Base-by-base conservation (phyloP, 1,139 yeast species). In the Candida glucosophila region DNA sequence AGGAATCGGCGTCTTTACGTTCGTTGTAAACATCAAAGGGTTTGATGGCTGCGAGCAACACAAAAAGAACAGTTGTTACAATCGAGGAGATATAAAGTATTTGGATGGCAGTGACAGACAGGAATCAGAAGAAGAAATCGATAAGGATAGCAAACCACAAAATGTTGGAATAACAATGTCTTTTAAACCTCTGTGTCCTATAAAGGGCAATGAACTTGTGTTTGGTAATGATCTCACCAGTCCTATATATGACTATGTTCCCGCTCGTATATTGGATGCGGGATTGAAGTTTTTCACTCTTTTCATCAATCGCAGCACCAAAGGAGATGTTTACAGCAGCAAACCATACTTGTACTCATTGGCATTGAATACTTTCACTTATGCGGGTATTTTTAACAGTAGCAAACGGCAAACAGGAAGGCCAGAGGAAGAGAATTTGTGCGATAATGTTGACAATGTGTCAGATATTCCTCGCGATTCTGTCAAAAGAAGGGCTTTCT, bases 141-240 rank as follows among this genome's bases (percentile, higher is more conserved):
- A n/a, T n/a, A n/a, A n/a, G n/a, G n/a, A n/a, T n/a, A n/a, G n/a
- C n/a, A 7, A 8, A 8, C 7, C 7, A 13, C 9, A 13, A 8
- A 63, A 60, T 30, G 41, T 64, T 17, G 41, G 63, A 14, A 41
- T 64, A 17, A 46, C 52, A 17, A 47, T 66, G 12, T 53, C 50
- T 20, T 62, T 63, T 32, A 50, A 43, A 9, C 73, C 73, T 5
- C 54, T 52, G n/a, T 31, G 34, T 11, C 55, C 59, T 17, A 58
- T 74, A 12, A 41, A 43, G 17, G 83, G 81, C 1, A 58, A 67
- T 23, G 64, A 65, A 10, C 50, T 78, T 27, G 37, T 73, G 9
- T 78, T 74, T 53, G 88, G 88, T 2, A 79, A 79, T 41, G 88
- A 79, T 43, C 76, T 77, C 45, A 71, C 64, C 13, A 50, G 59